Conservation (phyloP, 768 basidiomycete genomes). For the Lactarius sp. region DNA sequence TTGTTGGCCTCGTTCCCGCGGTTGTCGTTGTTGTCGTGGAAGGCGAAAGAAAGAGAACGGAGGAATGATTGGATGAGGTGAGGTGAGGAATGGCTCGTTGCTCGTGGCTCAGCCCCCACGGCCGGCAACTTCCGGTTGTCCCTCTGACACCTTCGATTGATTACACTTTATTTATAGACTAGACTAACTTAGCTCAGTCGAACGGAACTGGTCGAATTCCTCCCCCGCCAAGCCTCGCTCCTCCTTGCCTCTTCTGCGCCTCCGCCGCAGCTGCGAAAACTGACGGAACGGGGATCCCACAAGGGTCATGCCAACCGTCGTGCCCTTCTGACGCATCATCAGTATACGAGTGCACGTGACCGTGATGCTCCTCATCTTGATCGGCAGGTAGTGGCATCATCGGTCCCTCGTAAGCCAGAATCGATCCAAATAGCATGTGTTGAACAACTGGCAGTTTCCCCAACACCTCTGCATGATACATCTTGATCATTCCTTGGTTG, state of each 20-base stretch:
- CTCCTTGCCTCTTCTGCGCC: conserved; percentile 38
- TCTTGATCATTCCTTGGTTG: conserved; percentile 94
- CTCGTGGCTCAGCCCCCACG: background rate
- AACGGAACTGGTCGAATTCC: conserved; percentile 77
- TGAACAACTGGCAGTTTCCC: conserved; percentile 94
- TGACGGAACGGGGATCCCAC: conserved; percentile 83
- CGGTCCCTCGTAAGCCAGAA: conserved; percentile 66
- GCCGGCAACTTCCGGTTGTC: conserved; percentile 16
- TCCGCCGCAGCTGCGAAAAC: conserved; percentile 67
- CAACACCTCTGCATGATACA: conserved; percentile 94
- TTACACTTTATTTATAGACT: background rate
- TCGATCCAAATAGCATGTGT: conserved; percentile 90
- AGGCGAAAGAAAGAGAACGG: background rate
- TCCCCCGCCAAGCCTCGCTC: conserved; percentile 46
- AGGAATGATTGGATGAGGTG: background rate
- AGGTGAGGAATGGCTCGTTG: no score
- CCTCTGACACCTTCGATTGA: background rate
- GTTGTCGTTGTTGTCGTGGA: conserved; percentile 16
- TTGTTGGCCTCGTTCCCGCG: background rate
- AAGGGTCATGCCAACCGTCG: conserved; percentile 84
- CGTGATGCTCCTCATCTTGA: conserved; percentile 41
- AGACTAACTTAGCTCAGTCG: no score
- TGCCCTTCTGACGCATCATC: conserved; percentile 45
- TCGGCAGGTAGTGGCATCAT: conserved; percentile 34
- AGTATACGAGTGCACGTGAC: conserved; percentile 44